phyloP scores from a whole-genome alignment of 2,329 filamentous ascomycete genomes.

The Colletotrichum musae region DNA sequence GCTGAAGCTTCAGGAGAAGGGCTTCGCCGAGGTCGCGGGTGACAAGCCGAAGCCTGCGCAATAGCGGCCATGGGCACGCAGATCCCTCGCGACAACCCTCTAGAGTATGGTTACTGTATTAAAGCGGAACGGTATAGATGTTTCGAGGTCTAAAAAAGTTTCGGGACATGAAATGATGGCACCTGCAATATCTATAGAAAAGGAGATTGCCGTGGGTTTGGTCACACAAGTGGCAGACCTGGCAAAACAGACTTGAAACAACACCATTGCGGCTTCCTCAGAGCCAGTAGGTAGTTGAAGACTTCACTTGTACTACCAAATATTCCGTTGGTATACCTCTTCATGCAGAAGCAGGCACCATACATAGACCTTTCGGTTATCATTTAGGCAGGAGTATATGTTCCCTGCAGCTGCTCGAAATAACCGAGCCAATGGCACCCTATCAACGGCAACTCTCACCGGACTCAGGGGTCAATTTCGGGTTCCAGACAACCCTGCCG shows the following conservation, averaged over 20 bases:
- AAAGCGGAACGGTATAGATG: neutral
- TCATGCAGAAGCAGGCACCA: no score
- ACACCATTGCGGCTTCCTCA: no score
- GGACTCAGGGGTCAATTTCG: neutral
- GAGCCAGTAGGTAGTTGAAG: no score
- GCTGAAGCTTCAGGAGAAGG: conserved; percentile 67
- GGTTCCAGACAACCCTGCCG: neutral
- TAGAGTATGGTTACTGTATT: neutral
- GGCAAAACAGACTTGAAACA: no score
- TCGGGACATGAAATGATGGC: no score
- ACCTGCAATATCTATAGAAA: no score
- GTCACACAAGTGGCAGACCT: no score
- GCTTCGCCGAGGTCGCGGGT: conserved; percentile 60
- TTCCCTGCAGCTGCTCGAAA: neutral
- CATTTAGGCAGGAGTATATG: neutral
- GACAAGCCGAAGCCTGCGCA: conserved; percentile 48
- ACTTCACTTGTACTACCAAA: no score
- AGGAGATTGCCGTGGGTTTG: no score
- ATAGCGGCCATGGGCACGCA: neutral
- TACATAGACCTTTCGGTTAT: no score
- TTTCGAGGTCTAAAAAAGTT: no score
- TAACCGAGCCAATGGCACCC: neutral
- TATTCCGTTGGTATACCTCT: no score
- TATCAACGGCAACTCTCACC: neutral
- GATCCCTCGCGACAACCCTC: neutral